Percentiles rank a stretch among this genome's conserved stretches.
These are phyloP conservation scores for Cyberlindnera mycetangii DNA, from an alignment of 805 yeast genomes.

Conservation along the genomic window DNA sequence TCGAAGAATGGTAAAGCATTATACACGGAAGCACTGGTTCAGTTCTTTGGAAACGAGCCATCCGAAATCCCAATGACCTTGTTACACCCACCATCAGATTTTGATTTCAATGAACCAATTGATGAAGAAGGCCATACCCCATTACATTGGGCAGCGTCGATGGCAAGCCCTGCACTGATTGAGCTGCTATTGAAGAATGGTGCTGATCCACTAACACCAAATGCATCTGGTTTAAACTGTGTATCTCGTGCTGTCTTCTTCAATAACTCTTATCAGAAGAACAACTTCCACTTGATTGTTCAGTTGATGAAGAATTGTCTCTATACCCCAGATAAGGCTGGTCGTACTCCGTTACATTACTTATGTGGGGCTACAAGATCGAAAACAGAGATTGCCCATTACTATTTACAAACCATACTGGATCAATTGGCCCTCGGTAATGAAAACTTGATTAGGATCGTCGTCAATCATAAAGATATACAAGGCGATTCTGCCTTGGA, in stretches of 20 bases:
- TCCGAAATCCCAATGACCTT: constrained; percentile 34
- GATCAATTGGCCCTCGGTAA: constrained; percentile 39
- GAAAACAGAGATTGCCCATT: constrained; percentile 47
- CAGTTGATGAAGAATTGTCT: constrained; percentile 63
- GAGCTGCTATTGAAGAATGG: constrained; percentile 55
- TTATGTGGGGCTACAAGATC: constrained; percentile 50
- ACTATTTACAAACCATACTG: constrained; percentile 52
- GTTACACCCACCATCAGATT: constrained; percentile 57
- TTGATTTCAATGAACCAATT: constrained; percentile 62
- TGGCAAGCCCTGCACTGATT: constrained; percentile 63
- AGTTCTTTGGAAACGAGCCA: constrained; percentile 44
- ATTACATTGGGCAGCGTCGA: constrained; percentile 82
- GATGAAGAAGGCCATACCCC: constrained; percentile 83
- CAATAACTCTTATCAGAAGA: constrained; percentile 66
- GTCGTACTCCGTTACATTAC: constrained; percentile 73
- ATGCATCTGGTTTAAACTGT: constrained; percentile 63
- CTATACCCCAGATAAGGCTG: constrained; percentile 67
- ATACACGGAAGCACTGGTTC: constrained; percentile 41
- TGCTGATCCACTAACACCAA: constrained; percentile 55
- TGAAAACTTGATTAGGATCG: constrained; percentile 47
- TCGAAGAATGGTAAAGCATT: constrained; percentile 30
- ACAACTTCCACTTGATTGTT: constrained; percentile 55
- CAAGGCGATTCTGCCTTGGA: constrained; percentile 87
- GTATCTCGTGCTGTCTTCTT: constrained; percentile 66
- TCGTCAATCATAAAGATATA: constrained; percentile 73